Conservation (phyloP, 306 rosid genomes). For the Ochetophila trinervis region DNA sequence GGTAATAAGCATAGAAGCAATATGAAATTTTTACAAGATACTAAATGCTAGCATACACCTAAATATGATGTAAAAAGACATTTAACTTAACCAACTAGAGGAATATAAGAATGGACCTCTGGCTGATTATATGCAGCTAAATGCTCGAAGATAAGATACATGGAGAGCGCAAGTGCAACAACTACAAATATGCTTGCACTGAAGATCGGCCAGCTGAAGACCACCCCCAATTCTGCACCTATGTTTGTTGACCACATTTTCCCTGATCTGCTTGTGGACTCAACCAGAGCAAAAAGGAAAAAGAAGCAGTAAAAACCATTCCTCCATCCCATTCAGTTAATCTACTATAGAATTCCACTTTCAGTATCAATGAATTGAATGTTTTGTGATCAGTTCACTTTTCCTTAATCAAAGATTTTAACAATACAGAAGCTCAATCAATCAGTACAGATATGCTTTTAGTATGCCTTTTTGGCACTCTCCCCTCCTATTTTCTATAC, state of each 20-base stretch:
- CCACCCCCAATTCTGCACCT: slow-evolving; percentile 44
- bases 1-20: slow-evolving; percentile 3
- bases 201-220: slow-evolving; percentile 72
- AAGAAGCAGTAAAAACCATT: slow-evolving; percentile 43
- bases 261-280: slow-evolving; percentile 63
- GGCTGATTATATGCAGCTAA: slow-evolving; percentile 94
- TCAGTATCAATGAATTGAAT: slow-evolving; percentile 8
- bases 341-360: slow-evolving; percentile 8
- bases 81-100: slow-evolving; percentile 15
- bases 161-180: slow-evolving; percentile 79
- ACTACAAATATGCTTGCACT: slow-evolving; percentile 82
- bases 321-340: slow-evolving; percentile 57
- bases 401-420: slow-evolving; percentile 13
- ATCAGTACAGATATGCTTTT: slow-evolving; percentile 17
- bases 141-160: slow-evolving; percentile 84
- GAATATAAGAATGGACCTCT: slow-evolving; percentile 53
- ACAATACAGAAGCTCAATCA: neutral
- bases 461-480: neutral
- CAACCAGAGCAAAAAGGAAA: slow-evolving; percentile 52
- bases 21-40: neutral
- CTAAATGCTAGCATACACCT: neutral
- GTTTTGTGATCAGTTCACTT: slow-evolving; percentile 9
- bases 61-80: neutral
- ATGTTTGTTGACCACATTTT: slow-evolving; percentile 51
- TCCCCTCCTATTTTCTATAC: neutral